A percentile compares a stretch with the other conserved stretches of the same genome.
These are phyloP conservation scores for Batrachochytrium dendrobatidis DNA, from an alignment of 371 early-diverging fungal genomes.

Conservation along the genomic window DNA sequence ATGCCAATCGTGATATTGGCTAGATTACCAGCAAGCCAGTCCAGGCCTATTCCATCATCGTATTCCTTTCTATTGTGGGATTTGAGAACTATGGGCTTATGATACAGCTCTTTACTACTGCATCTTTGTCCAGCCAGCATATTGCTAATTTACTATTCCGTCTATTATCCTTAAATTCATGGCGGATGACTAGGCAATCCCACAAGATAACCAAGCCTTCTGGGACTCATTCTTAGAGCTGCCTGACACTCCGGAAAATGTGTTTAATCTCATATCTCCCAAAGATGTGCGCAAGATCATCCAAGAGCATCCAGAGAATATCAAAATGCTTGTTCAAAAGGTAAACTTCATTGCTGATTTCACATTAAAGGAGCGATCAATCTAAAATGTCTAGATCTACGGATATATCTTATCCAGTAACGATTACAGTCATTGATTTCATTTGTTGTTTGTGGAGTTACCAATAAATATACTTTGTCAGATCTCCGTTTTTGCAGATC, in stretches of 20 bases:
- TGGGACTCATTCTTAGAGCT: slow-evolving; percentile 59
- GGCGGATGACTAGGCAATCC: slow-evolving; percentile 48
- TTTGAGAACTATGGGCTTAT: too few relatives aligned
- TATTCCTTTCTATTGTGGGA: too few relatives aligned
- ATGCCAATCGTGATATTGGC: too few relatives aligned
- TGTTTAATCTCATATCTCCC: slow-evolving; percentile 75
- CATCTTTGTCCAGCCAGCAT: neutral
- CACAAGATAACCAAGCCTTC: slow-evolving; percentile 57
- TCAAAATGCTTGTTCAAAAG: slow-evolving; percentile 53
- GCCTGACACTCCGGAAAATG: slow-evolving; percentile 76
- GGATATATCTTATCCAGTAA: too few relatives aligned
- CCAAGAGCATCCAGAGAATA: slow-evolving; percentile 63
- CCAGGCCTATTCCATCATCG: neutral
- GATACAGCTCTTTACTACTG: neutral
- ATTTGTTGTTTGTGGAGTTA: too few relatives aligned
- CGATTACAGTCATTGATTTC: too few relatives aligned
- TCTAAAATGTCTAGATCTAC: too few relatives aligned
- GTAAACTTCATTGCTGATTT: slow-evolving; percentile 35
- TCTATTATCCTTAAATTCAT: neutral
- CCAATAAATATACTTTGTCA: too few relatives aligned
- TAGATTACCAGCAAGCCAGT: neutral
- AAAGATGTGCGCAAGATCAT: slow-evolving; percentile 71
- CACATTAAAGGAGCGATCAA: too few relatives aligned
- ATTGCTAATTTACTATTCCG: neutral
- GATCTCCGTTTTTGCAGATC: too few relatives aligned